These are phyloP conservation scores for Apostasia shenzhenica DNA, from an alignment of 106 monocot genomes.

Conservation along the genomic window DNA sequence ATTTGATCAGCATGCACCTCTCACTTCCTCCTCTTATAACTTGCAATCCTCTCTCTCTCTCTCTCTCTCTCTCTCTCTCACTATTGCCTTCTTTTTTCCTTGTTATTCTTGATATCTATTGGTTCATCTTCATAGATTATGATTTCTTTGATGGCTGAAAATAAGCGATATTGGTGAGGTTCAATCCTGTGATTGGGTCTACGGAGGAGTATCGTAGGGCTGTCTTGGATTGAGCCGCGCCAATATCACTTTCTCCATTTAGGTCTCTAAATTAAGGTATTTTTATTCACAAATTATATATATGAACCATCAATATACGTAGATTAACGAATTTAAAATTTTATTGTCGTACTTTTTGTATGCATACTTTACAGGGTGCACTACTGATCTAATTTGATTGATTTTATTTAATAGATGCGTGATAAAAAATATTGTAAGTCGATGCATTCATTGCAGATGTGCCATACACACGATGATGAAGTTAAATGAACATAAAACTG, in stretches of 20 bases:
- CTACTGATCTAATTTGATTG: no score
- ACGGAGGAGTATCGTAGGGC: slow-evolving; percentile 23
- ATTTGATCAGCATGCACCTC: slow-evolving; percentile 37
- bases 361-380: no score
- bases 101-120: not conserved
- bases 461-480: no score
- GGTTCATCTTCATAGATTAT: not conserved
- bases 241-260: slow-evolving; percentile 78
- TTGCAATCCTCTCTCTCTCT: not conserved
- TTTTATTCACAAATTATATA: no score
- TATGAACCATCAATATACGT: no score
- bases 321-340: no score
- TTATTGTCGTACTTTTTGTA: no score
- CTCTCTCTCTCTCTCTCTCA: not conserved
- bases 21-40: slow-evolving; percentile 6
- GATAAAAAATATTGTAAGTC: no score
- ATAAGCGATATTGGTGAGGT: slow-evolving; percentile 96
- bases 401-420: no score
- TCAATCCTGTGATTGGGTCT: slow-evolving; percentile 79
- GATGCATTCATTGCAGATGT: no score
- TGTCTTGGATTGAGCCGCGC: slow-evolving; percentile 99
- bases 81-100: not conserved
- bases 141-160: not conserved
- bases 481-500: no score
- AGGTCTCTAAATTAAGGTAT: no score